Evolutionary conservation across 192 early-diverging fungal species (phyloP).

Genomic region (Chytriomyces sp.): DNA sequence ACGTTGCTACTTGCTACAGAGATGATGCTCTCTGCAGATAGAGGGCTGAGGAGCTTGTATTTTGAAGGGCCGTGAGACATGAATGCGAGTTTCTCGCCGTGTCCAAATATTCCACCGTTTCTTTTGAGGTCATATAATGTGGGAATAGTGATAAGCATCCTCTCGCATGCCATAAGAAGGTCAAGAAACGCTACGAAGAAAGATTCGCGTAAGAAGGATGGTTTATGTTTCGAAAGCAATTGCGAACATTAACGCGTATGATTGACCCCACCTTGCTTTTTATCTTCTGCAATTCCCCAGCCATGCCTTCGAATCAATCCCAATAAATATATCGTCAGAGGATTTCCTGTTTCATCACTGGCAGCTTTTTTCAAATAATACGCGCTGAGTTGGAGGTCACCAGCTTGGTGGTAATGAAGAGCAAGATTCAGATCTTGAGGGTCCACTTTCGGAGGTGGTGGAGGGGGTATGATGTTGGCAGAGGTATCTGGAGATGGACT

Average conservation of each 20-base stretch:
- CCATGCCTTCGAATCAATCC: constrained; percentile 43
- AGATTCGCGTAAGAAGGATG: too few relatives aligned
- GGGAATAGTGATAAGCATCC: constrained; percentile 12
- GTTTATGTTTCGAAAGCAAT: background rate
- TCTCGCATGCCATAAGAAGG: constrained; percentile 4
- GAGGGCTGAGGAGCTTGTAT: too few relatives aligned
- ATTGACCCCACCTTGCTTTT: background rate
- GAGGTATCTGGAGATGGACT: too few relatives aligned
- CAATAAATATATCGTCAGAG: constrained; percentile 37
- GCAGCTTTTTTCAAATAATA: constrained; percentile 35
- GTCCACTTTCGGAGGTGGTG: constrained; percentile 13
- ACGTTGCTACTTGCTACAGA: too few relatives aligned
- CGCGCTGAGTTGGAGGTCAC: constrained; percentile 20
- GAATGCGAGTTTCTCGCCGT: too few relatives aligned
- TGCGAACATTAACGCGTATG: background rate
- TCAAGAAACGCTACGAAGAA: constrained; percentile 23
- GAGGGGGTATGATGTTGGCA: constrained; percentile 15
- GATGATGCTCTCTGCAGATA: too few relatives aligned
- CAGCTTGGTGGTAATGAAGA: constrained; percentile 40
- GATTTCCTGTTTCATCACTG: constrained; percentile 14
- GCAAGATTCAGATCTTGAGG: constrained; percentile 35
- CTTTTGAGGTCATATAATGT: background rate
- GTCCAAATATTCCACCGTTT: too few relatives aligned
- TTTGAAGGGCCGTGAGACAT: too few relatives aligned
- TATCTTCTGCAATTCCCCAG: constrained; percentile 37